Percentiles rank a stretch among this genome's conserved stretches.
These are phyloP conservation scores for Physaria fendleri DNA, from an alignment of 345 rosid genomes.

Conservation along the genomic window DNA sequence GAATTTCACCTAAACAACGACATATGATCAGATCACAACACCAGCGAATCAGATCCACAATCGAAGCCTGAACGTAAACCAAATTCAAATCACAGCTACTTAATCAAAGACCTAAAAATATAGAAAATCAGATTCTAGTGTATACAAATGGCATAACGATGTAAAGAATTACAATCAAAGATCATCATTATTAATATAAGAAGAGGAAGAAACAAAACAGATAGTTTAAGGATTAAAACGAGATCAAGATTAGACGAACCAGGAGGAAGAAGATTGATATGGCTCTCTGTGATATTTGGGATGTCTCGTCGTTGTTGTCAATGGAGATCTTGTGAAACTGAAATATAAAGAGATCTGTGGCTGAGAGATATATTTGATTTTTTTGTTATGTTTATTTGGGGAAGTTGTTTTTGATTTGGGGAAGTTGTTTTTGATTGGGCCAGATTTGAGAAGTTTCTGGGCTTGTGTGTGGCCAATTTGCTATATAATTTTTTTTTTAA, in stretches of 20 bases:
- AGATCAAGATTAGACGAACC: slow-evolving; percentile 17
- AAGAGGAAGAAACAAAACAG: not conserved
- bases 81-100: not conserved
- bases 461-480: no score
- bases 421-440: no score
- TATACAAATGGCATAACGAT: not conserved
- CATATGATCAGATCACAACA: slow-evolving; percentile 16
- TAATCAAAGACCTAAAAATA: not conserved
- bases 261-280: slow-evolving; percentile 12
- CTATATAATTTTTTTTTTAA: no score
- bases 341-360: not conserved
- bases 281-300: not conserved
- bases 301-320: not conserved
- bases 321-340: not conserved
- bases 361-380: slow-evolving; percentile 7
- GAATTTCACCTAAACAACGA: not conserved
- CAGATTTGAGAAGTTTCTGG: no score
- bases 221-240: not conserved
- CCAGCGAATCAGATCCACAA: not conserved
- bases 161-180: not conserved
- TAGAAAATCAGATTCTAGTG: not conserved
- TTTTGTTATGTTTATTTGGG: no score
- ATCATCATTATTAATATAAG: not conserved
- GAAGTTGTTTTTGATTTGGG: no score
- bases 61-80: not conserved